Percentiles rank a stretch among this genome's conserved stretches.
Evolutionary conservation across 225 moss, liverwort and hornwort species (phyloP).

Genomic region (Pseudoscleropodium purum): DNA sequence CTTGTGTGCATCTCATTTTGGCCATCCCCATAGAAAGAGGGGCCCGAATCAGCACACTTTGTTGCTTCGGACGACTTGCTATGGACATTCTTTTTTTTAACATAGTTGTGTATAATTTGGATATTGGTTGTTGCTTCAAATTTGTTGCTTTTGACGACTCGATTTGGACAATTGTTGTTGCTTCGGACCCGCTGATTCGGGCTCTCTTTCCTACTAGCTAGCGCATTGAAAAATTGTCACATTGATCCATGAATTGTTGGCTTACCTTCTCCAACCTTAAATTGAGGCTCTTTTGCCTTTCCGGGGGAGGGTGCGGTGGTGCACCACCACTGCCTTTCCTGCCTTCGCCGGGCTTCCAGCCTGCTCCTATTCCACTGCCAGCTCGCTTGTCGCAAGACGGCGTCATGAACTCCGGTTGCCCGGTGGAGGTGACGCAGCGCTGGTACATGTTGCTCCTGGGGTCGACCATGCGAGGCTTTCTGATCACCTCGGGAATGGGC

Average conservation of each 20-base stretch:
- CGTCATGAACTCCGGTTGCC: slow-evolving; percentile 55
- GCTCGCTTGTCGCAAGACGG: background rate
- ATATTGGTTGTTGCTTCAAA: background rate
- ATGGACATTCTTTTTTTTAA: background rate
- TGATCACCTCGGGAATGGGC: slow-evolving; percentile 74
- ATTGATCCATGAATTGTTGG: background rate
- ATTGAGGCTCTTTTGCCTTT: slow-evolving; percentile 15
- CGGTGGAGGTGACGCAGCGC: slow-evolving; percentile 68
- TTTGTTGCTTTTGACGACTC: background rate
- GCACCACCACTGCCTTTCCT: background rate
- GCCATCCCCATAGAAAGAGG: background rate
- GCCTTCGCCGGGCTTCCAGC: slow-evolving; percentile 18
- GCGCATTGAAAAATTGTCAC: background rate
- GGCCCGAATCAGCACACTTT: background rate
- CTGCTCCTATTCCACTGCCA: slow-evolving; percentile 7
- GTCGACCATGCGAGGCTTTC: slow-evolving; percentile 57
- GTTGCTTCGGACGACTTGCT: background rate
- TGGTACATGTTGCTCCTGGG: slow-evolving; percentile 96
- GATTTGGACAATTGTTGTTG: background rate
- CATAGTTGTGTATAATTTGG: background rate
- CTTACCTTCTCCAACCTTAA: slow-evolving; percentile 1
- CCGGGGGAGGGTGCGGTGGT: slow-evolving; percentile 34
- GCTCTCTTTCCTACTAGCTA: background rate
- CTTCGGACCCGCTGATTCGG: background rate
- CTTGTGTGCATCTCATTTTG: background rate